Evolutionary conservation across 306 rosid species (phyloP).

Genomic region (Fagus crenata): DNA sequence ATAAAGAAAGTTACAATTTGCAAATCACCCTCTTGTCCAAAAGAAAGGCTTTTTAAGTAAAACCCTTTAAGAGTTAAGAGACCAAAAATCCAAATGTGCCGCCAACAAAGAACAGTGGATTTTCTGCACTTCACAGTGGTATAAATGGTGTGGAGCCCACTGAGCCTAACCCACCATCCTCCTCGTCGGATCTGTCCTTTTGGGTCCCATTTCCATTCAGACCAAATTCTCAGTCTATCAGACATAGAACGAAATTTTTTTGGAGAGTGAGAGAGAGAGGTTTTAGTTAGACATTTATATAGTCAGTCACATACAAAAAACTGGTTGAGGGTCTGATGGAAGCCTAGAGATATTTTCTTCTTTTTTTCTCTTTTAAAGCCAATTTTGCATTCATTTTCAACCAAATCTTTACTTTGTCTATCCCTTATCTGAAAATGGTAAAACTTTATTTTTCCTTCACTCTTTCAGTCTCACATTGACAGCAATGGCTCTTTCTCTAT

Average conservation of each 20-base stretch:
- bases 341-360: no score
- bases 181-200: neutral
- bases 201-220: no score
- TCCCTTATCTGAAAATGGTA: constrained; percentile 24
- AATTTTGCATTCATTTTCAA: constrained; percentile 41
- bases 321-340: no score
- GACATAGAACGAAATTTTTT: no score
- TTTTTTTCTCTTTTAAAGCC: neutral
- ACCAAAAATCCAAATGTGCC: constrained; percentile 25
- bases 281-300: no score
- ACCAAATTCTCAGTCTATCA: no score
- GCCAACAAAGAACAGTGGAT: constrained; percentile 33
- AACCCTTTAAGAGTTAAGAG: neutral
- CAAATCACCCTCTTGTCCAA: no score
- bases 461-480: neutral
- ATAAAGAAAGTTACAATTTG: no score
- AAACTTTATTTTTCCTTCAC: constrained; percentile 4
- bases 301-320: no score
- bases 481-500: constrained; percentile 8
- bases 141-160: constrained; percentile 67
- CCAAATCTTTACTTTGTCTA: constrained; percentile 12
- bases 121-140: constrained; percentile 42
- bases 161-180: constrained; percentile 40
- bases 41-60: no score
- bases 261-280: no score